Base-by-base conservation (phyloP, 1,139 yeast species). In the Yamadazyma taylorii region DNA sequence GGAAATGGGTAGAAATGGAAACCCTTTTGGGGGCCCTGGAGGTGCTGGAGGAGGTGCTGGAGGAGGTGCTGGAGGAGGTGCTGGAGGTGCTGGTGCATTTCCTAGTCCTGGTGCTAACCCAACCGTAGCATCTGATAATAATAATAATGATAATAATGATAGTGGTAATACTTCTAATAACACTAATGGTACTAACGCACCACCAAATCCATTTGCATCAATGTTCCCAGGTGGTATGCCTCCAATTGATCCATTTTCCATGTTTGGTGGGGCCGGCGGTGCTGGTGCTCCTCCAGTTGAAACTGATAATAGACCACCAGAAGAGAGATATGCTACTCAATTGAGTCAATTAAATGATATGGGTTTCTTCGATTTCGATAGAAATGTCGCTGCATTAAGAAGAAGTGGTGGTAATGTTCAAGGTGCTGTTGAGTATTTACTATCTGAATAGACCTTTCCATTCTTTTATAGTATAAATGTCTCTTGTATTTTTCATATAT, bases 371-470 rank as follows among this genome's bases (percentile, higher is more conserved):
- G 97, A 92, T 51, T 92, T 90, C 56, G 97, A 92, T 50, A 75
- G 87, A 51, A 92, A 92, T 55, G 89, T 92, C 14, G 82, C 82
- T 17, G 97, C 97, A 1, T 73, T 92, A 53, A 80, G 97, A 68
- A 80, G 97, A 64, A 80, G 94, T 40, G 97, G 97, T 17, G 98
- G 98, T 10, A 86, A 90, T 50, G 97, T 92, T 14, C 96, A 92
- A 63, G 97, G 97, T 29, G 98, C 98, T 11, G 75, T 92, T 39
- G 97, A 90, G 61, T 86, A 88, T 42, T 70, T 92, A 52, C 75
- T 92, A 43, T 34, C 40, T 17, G 46, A 35, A 24, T 45, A 42
- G 30, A 19, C 21, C 21, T 19, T 19, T n/a, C n/a, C n/a, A n/a
- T n/a, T n/a, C n/a, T n/a, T n/a, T n/a, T n/a, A n/a, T n/a, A n/a